These are phyloP conservation scores for Capsella rubella DNA, from an alignment of 441 rosid genomes.

Conservation along the genomic window DNA sequence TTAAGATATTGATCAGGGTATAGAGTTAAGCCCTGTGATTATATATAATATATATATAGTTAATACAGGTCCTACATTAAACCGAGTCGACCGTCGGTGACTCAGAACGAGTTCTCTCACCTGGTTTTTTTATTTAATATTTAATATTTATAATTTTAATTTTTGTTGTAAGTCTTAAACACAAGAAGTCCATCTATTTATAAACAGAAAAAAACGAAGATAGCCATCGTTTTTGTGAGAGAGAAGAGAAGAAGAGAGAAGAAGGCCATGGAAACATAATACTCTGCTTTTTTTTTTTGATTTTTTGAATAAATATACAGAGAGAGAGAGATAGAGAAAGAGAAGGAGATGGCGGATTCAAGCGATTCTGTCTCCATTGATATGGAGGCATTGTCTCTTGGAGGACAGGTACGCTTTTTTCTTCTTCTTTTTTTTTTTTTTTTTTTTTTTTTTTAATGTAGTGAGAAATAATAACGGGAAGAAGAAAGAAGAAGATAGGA, in stretches of 20 bases:
- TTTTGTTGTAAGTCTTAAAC: slow-evolving; percentile 14
- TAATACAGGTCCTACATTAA: slow-evolving; percentile 48
- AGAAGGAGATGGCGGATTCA: slow-evolving; percentile 69
- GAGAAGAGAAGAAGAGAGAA: neutral
- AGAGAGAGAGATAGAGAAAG: neutral
- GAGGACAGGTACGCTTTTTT: slow-evolving; percentile 64
- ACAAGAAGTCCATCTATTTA: slow-evolving; percentile 39
- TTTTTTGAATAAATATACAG: neutral
- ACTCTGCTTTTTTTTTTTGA: slow-evolving; percentile 28
- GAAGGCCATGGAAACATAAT: slow-evolving; percentile 35
- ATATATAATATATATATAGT: neutral
- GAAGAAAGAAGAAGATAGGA: slow-evolving; percentile 7
- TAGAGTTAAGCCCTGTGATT: slow-evolving; percentile 44
- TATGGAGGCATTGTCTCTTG: slow-evolving; percentile 75
- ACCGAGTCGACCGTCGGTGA: slow-evolving; percentile 78
- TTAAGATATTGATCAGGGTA: slow-evolving; percentile 53
- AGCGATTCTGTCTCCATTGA: slow-evolving; percentile 87
- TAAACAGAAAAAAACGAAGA: slow-evolving; percentile 46
- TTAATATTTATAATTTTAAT: neutral
- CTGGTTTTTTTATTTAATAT: neutral
- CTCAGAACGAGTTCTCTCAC: slow-evolving; percentile 51
- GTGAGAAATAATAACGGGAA: slow-evolving; percentile 46
- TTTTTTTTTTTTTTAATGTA: slow-evolving; percentile 33
- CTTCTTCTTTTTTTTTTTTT: slow-evolving; percentile 47
- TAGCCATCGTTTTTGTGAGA: slow-evolving; percentile 30